Base-by-base conservation (phyloP, 2,329 filamentous ascomycete genomes). In the Coniella lustricola region DNA sequence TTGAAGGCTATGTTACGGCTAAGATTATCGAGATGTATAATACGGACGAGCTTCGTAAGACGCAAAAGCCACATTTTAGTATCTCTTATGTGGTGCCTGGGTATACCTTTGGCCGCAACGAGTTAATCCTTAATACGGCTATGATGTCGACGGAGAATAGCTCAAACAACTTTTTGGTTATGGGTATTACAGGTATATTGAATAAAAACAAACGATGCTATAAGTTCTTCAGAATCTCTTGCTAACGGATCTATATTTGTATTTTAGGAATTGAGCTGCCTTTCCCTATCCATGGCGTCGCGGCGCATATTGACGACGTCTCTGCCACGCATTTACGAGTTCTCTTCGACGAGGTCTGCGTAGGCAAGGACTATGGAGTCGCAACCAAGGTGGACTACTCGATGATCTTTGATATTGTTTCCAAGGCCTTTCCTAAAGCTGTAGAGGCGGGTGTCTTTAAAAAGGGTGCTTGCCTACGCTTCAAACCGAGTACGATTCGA, bases 31-130 rank as follows among this genome's bases (percentile, higher is more conserved):
- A 57, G 41, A 21, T 59, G 20, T 52, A 56, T 17, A 39, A 56
- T n/a, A 42, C 55, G 7, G 59, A 60, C 42, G 39, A 54, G 12
- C 56, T 62, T n/a, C 52, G 53, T n/a, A 48, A 40, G 41, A 53
- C 39, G n/a, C 44, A 42, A 1, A 46, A 54, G 2, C 58, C 58
- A 2, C 56, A 57, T 13, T 63, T 63, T 37, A 54, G 51, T 16
- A 33, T 63, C 33, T 55, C 56, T 1, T 53, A 60, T 16, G 53
- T 63, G 2, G n/a, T 59, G 1, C 60, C 59, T 7, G 60, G 60
- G 4, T 60, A 57, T 43, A 50, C 58, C 7, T 61, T 61, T 41
- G 60, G 60, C 1, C 55, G 59, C 31, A 60, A 63, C 37, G 59
- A 60, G 51, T 53, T 59, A 0, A 53, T 45, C 8, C 57, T 57